phyloP scores from a whole-genome alignment of 208 protist species.

The Leishmania braziliensis region DNA sequence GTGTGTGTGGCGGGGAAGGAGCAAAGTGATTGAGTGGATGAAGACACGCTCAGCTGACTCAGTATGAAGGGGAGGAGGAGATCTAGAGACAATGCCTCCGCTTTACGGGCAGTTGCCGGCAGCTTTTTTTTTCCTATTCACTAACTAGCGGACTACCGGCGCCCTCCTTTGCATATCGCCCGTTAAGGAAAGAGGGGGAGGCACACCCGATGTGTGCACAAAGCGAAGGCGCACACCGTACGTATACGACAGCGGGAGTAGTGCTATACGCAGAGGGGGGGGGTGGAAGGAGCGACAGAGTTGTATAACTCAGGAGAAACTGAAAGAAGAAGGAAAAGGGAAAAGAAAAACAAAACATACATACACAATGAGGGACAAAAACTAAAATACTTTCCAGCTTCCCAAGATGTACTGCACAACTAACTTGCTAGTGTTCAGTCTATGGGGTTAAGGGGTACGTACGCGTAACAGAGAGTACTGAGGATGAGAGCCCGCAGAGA shows the following conservation, averaged over 20 bases:
- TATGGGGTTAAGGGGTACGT: not conserved
- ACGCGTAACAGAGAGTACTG: not conserved
- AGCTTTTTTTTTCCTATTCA: not conserved
- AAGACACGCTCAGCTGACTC: not conserved
- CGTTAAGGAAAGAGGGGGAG: not conserved
- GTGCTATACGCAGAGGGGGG: not conserved
- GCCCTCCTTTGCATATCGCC: not conserved
- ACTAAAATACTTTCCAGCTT: not conserved
- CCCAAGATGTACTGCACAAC: not conserved
- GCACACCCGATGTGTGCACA: not conserved
- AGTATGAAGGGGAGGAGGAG: no score
- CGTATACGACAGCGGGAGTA: no score
- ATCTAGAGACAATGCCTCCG: not conserved
- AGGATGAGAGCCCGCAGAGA: not conserved
- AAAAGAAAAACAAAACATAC: not conserved
- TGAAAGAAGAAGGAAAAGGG: not conserved
- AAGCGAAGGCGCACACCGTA: not conserved
- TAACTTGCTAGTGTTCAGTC: not conserved
- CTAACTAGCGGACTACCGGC: not conserved
- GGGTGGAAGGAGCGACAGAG: not conserved
- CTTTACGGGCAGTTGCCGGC: not conserved
- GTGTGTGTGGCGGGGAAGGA: not conserved
- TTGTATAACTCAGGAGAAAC: not conserved
- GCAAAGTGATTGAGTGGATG: not conserved
- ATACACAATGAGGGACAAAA: not conserved